Evolutionary conservation across 2,329 filamentous ascomycete species (phyloP), one percentile per base, ranked within the genome.

Genomic region (Neonectria neomacrospora): DNA sequence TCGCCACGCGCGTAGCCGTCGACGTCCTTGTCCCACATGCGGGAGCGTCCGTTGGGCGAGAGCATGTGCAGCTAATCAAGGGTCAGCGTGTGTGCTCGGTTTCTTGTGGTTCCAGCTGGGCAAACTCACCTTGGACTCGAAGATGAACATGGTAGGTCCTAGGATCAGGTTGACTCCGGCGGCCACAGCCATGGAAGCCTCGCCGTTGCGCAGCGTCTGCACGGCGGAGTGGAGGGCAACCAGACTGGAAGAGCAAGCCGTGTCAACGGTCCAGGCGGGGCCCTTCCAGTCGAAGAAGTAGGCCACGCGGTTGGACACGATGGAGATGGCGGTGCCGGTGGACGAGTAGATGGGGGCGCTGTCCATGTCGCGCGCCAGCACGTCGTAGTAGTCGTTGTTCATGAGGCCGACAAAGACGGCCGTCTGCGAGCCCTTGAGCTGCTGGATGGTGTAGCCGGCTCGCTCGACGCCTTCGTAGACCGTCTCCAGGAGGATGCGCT

Each of bases 401-500:
- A 69, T 68, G 23, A 64, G 52, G 4, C 65, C 67, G 3, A 63
- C 60, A 51, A 63, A 66, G 14, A 65, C 48, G 12, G 48, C 26
- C 6, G 59, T 71, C 30, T 61, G 32, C 2, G 58, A 52, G 12
- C 70, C 68, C 12, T 60, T 37, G 18, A 68, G 51, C 5, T 67
- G 23, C 2, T 77, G 72, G n/a, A 80, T 61, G 1, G 72, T 63
- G 4, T 76, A 37, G n/a, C 80, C 79, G 1, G 73, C 75, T 3
- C 69, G 70, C 41, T 78, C 79, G 2, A 87, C 65, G 1, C 79
- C 77, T 54, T 83, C 80, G 51, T 78, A 81, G 16, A 74, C 73
- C 0, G 79, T 76, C 54, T 83, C 79, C 4, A 81, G 74, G 14
- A 80, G 68, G 60, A 77, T 75, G 2, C 80, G 72, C 62, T 81